Evolutionary conservation across 2,329 filamentous ascomycete genomes (phyloP), one percentile per base, ranked within the genome.

Genomic region (Alternaria tenuissima): DNA sequence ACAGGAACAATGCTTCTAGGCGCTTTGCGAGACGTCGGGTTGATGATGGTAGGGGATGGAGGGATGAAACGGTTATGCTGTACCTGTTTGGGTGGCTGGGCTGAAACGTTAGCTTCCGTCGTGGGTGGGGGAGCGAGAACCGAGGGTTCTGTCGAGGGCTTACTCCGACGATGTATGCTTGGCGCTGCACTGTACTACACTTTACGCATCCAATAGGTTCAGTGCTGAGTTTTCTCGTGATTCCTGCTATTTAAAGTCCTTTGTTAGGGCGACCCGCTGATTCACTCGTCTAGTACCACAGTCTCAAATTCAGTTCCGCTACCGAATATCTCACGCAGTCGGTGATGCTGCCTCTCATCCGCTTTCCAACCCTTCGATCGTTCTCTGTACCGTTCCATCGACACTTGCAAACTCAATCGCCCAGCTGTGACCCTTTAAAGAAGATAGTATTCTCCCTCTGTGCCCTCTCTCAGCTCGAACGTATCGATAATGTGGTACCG

Each of bases 61-160:
- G 30, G 28, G 44, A 28, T 60, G 57, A 60, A 52, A 57, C 57
- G 24, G 46, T 60, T n/a, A 60, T 52, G 57, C 46, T 51, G 52
- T 57, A n/a, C n/a, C 38, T 20, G 38, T 39, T 56, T 56, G 53
- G 46, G 57, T 59, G 39, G 52, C 41, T 49, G 46, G 52, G 32
- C 12, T 57, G 57, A 60, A 60, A 60, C 57, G 34, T 44, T 60
- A 60, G 57, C 47, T 46, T 39, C 46, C 46, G 39, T 11, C 6
- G 24, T 26, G 6, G 32, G 30, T 28, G 5, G 8, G 24, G n/a
- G 38, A 34, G 44, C 44, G 28, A 48, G 11, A 48, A 48, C 16
- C 28, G 44, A 48, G 44, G n/a, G 8, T 38, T 38, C 16, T 38
- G 36, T 38, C 16, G 36, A 38, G 36, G 7, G 36, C 36, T n/a